phyloP scores from a whole-genome alignment of 176 grass and related monocot genomes.

The Elymus sibiricus region DNA sequence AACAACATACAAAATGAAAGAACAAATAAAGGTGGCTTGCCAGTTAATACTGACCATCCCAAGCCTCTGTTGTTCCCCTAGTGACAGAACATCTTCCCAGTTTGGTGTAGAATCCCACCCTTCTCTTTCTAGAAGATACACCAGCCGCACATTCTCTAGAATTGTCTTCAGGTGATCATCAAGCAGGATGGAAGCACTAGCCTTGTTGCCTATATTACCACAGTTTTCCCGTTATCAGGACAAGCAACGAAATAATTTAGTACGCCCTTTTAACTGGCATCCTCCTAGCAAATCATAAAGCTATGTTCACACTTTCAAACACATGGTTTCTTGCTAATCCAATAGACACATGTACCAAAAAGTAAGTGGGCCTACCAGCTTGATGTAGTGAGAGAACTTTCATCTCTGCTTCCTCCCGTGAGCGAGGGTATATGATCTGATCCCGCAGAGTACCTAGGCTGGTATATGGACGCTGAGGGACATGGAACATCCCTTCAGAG shows the following conservation, averaged over 20 bases:
- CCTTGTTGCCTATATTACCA: constrained; percentile 41
- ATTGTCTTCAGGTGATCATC: constrained; percentile 84
- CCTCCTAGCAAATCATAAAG: neutral
- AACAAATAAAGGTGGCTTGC: neutral
- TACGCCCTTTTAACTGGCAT: neutral
- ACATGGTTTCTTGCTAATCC: constrained; percentile 6
- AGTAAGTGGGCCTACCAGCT: constrained; percentile 36
- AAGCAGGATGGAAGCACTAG: constrained; percentile 42
- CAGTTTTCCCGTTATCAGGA: neutral
- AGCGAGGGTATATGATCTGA: constrained; percentile 94
- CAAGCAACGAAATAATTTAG: neutral
- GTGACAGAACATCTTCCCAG: constrained; percentile 88
- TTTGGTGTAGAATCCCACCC: constrained; percentile 91
- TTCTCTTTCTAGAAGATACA: constrained; percentile 98
- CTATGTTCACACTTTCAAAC: neutral
- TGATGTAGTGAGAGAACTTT: constrained; percentile 44
- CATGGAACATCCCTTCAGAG: constrained; percentile 70
- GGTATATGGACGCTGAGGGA: constrained; percentile 95
- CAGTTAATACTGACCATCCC: constrained; percentile 67
- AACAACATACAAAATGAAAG: neutral
- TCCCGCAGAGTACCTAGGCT: constrained; percentile 86
- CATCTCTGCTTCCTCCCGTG: constrained; percentile 64
- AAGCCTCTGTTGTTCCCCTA: constrained; percentile 94
- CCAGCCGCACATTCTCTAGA: constrained; percentile 71
- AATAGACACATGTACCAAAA: neutral